A percentile compares a stretch with the other conserved stretches of the same genome.
These are phyloP conservation scores for Pseudozyma pruni DNA, from an alignment of 1,284 basidiomycete genomes.

Conservation along the genomic window DNA sequence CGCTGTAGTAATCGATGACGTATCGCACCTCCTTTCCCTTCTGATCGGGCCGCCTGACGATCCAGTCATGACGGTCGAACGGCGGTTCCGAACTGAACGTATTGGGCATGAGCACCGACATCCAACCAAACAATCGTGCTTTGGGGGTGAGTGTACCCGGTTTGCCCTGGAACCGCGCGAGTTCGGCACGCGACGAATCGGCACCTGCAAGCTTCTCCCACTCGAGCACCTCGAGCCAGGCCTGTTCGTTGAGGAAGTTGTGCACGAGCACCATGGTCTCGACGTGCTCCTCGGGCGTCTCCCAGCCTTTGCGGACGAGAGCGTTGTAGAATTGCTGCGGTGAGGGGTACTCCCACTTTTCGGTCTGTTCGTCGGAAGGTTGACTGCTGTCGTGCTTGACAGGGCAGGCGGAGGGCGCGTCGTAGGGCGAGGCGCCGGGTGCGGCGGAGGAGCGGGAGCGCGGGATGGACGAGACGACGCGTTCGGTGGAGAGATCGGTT, in stretches of 20 bases:
- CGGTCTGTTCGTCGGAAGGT: constrained; percentile 53
- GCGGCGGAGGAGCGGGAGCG: constrained; percentile 72
- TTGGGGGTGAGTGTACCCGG: constrained; percentile 85
- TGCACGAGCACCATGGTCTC: constrained; percentile 98
- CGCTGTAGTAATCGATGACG: constrained; percentile 67
- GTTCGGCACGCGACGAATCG: constrained; percentile 70
- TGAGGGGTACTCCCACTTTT: constrained; percentile 93
- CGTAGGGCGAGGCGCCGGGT: constrained; percentile 63
- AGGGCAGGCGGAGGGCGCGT: constrained; percentile 60
- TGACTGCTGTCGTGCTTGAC: constrained; percentile 52
- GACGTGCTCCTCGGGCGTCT: constrained; percentile 94
- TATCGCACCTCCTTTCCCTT: constrained; percentile 63
- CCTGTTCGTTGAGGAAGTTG: constrained; percentile 96
- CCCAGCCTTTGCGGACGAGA: constrained; percentile 94
- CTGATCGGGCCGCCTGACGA: constrained; percentile 76
- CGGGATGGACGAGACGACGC: constrained; percentile 86
- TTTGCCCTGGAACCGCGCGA: constrained; percentile 86
- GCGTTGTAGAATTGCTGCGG: constrained; percentile 99
- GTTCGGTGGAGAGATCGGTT: constrained; percentile 77
- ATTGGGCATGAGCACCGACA: constrained; percentile 86
- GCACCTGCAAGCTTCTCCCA: constrained; percentile 77
- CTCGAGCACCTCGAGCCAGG: constrained; percentile 92
- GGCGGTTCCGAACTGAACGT: constrained; percentile 90
- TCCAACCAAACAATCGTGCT: constrained; percentile 83
- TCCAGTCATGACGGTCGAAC: constrained; percentile 99